A percentile compares a stretch with the other conserved stretches of the same genome.
Conservation (phyloP, 2,329 filamentous ascomycete species). For the Fusarium sp. region DNA sequence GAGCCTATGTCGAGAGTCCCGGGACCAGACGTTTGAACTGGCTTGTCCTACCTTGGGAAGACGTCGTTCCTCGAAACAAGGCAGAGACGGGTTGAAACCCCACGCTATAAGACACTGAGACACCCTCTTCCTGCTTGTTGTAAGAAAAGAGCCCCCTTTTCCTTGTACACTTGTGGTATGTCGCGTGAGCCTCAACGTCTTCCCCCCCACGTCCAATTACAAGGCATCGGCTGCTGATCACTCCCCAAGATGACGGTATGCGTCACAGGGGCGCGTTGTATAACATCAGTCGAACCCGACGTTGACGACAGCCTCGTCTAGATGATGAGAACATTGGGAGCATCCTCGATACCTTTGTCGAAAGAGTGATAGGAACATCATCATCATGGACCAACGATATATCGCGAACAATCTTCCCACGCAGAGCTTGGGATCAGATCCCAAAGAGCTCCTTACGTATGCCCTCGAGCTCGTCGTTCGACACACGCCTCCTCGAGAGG, state of each 20-base stretch:
- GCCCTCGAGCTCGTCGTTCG: slow-evolving; percentile 53
- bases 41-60: slow-evolving; percentile 8
- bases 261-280: slow-evolving; percentile 32
- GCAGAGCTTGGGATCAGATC: slow-evolving; percentile 44
- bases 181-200: slow-evolving; percentile 30
- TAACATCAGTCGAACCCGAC: slow-evolving; percentile 26
- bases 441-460: slow-evolving; percentile 45
- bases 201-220: slow-evolving; percentile 27
- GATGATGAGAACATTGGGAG: slow-evolving; percentile 8
- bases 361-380: slow-evolving; percentile 1
- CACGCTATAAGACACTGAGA: neutral
- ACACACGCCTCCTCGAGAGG: slow-evolving; percentile 50
- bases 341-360: neutral
- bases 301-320: slow-evolving; percentile 15
- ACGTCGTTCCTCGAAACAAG: slow-evolving; percentile 13
- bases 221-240: slow-evolving; percentile 32
- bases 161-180: slow-evolving; percentile 21
- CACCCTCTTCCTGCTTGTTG: neutral
- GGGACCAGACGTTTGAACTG: slow-evolving; percentile 7
- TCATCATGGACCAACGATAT: slow-evolving; percentile 46
- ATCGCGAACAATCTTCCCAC: slow-evolving; percentile 50
- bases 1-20: slow-evolving; percentile 9
- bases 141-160: neutral
- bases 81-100: slow-evolving; percentile 8
- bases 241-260: slow-evolving; percentile 34